Evolutionary conservation across 2,329 filamentous ascomycete species (phyloP).

Genomic region (Periconia digitata): DNA sequence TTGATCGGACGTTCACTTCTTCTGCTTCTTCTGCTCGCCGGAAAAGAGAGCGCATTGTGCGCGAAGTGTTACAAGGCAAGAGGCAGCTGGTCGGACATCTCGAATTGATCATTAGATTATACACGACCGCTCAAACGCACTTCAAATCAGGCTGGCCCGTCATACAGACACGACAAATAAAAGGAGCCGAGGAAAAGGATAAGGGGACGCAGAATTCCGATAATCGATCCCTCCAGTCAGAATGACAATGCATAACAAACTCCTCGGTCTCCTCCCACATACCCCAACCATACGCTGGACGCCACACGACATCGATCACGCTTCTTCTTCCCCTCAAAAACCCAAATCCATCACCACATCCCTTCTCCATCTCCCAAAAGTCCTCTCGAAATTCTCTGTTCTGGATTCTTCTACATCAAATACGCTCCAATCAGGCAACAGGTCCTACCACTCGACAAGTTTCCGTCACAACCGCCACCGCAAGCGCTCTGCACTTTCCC

Average conservation of each 20-base stretch:
- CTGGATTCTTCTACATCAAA: constrained; percentile 4
- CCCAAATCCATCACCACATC: background rate
- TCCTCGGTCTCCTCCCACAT: background rate
- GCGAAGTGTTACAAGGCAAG: no score
- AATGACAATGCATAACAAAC: background rate
- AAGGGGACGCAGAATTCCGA: background rate
- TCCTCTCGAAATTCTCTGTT: constrained; percentile 3
- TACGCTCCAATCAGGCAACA: background rate
- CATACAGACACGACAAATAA: no score
- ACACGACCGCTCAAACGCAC: no score
- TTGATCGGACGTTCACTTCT: no score
- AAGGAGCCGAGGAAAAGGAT: no score
- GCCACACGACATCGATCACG: constrained; percentile 24
- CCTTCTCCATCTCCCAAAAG: background rate
- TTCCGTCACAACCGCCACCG: background rate
- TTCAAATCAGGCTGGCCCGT: no score
- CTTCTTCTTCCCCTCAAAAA: background rate
- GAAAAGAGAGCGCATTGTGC: no score
- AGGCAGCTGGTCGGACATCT: no score
- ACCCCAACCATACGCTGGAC: constrained; percentile 30
- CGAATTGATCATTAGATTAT: no score
- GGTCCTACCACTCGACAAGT: background rate
- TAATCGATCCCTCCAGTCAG: background rate
- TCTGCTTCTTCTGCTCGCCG: background rate
- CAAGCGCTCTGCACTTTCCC: constrained; percentile 17